Conservation (phyloP, 2,329 filamentous ascomycete species). For the Coniochaeta ligniaria region DNA sequence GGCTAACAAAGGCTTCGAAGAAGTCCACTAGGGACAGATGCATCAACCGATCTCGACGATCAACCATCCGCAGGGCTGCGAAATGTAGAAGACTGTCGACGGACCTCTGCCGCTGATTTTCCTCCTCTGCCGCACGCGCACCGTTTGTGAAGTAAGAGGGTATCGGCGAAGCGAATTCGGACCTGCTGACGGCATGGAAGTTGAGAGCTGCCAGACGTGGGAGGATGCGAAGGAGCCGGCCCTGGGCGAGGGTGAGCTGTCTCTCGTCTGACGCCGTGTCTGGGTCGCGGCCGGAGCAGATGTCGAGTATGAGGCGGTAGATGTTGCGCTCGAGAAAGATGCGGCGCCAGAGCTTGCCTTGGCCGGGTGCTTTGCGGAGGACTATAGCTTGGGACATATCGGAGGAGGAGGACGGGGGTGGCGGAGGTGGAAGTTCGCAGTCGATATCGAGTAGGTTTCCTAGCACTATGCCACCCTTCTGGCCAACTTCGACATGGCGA, state of each 20-base stretch:
- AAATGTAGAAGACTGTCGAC: constrained; percentile 40
- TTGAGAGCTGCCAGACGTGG: constrained; percentile 42
- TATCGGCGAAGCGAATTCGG: constrained; percentile 20
- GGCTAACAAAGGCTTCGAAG: constrained; percentile 41
- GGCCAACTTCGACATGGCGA: constrained; percentile 47
- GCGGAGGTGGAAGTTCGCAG: constrained; percentile 30
- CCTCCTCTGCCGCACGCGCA: background rate
- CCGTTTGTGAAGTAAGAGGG: constrained; percentile 11
- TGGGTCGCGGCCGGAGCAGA: constrained; percentile 23
- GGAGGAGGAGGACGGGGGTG: constrained; percentile 10
- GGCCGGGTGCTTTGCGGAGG: constrained; percentile 34
- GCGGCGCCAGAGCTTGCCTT: constrained; percentile 46
- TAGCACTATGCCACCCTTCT: constrained; percentile 42
- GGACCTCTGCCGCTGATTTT: background rate
- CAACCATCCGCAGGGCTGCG: constrained; percentile 44
- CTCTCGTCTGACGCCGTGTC: constrained; percentile 18
- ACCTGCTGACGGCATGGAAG: constrained; percentile 28
- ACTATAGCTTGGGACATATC: constrained; percentile 18
- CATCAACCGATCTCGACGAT: constrained; percentile 40
- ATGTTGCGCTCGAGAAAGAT: constrained; percentile 38
- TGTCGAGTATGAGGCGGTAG: constrained; percentile 36
- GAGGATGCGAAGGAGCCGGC: constrained; percentile 42
- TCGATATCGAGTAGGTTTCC: constrained; percentile 49
- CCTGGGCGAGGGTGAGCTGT: constrained; percentile 43
- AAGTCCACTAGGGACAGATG: constrained; percentile 45